phyloP scores from a whole-genome alignment of 148 eudicot species.

The Selenicereus undatus region DNA sequence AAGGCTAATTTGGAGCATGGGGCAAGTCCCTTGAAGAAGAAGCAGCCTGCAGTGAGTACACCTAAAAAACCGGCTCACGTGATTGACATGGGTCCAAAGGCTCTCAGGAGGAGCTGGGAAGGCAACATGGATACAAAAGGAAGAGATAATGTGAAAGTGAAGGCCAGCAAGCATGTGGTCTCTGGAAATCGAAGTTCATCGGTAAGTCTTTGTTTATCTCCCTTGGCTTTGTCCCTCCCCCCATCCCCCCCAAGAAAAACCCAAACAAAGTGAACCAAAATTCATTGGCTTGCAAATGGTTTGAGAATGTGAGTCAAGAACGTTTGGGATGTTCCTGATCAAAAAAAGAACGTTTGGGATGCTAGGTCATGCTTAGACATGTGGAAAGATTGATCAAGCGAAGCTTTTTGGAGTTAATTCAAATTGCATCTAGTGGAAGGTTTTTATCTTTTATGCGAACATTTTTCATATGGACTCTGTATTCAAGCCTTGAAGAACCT shows the following conservation, averaged over 20 bases:
- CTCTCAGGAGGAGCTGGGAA: slow-evolving; percentile 91
- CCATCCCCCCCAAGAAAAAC: background rate
- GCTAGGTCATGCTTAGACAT: background rate
- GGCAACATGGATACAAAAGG: slow-evolving; percentile 65
- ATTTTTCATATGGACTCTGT: background rate
- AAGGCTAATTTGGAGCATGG: slow-evolving; percentile 45
- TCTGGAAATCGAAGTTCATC: slow-evolving; percentile 57
- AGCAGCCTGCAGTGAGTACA: slow-evolving; percentile 33
- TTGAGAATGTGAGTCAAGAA: background rate
- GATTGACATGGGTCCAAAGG: slow-evolving; percentile 72
- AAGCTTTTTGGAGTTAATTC: background rate
- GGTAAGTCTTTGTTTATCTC: slow-evolving; percentile 41
- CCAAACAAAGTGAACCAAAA: too few relatives aligned
- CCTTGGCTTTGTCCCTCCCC: background rate
- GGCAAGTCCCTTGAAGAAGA: slow-evolving; percentile 46
- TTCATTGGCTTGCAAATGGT: background rate
- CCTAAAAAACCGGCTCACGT: slow-evolving; percentile 58
- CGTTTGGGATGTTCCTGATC: background rate
- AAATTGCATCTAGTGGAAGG: background rate
- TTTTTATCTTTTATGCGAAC: background rate
- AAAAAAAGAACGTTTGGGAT: background rate
- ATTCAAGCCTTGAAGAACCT: background rate
- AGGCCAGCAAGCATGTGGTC: slow-evolving; percentile 38
- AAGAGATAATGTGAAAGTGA: slow-evolving; percentile 48
- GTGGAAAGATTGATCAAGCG: background rate